Base-by-base conservation (phyloP, 306 rosid genomes). In the Crotalaria pallida region DNA sequence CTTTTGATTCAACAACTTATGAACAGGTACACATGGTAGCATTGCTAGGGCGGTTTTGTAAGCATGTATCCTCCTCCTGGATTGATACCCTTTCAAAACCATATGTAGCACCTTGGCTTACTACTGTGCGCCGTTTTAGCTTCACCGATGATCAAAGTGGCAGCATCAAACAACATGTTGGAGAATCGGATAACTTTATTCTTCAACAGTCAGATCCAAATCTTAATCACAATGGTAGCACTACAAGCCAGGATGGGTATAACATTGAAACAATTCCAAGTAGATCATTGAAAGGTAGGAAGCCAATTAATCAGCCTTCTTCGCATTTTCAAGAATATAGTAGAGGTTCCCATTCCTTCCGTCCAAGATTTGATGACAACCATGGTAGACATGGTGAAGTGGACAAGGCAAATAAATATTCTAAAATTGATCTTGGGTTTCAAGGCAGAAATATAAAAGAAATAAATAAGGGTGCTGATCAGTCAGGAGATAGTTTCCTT, bases 401-500 rank as follows among this genome's bases (percentile, higher is more conserved):
- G 18, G 73, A 55, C 31, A 69, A 2, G 45, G 34, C 72, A 26
- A 71, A 66, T 9, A 65, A 47, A 56, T 57, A 47, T 49, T 58
- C 80, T 27, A 51, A 72, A 69, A 10, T 15, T 80, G 64, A 56
- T 77, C 4, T 67, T 64, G 79, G 70, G 34, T 74, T 69, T 67
- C 74, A 16, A 19, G 77, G 73, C 17, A 59, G 69, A 74, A 80
- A 65, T 26, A 22, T 59, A 60, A 51, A 45, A 27, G 62, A 51
- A 15, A 73, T 16, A 3, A 81, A 49, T 11, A 52, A 69, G 41
- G 83, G 68, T 19, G 60, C 5, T 3, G 17, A 24, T 47, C 71
- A 64, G 55, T 80, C 67, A 64, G 85, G 85, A 34, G 92, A 85
- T 10, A 74, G 80, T 65, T 93, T 93, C 69, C 97, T 90, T 0